These are phyloP conservation scores for Saccharomycopsis hybrid DNA, from an alignment of 1,139 yeast species.

Conservation along the genomic window DNA sequence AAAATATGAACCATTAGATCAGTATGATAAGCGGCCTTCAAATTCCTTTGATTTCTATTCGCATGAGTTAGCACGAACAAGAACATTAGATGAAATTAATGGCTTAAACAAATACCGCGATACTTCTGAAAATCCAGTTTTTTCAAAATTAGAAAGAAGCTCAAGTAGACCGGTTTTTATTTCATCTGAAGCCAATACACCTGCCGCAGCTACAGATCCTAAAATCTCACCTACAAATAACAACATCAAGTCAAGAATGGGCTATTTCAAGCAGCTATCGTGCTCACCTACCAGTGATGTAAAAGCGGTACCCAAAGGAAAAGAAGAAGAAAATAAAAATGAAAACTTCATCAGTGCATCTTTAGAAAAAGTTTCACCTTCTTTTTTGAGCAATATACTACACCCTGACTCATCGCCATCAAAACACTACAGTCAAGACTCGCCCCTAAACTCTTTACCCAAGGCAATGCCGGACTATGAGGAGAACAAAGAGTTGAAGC, in stretches of 20 bases:
- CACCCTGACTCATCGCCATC: background rate
- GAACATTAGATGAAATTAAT: conserved; percentile 1
- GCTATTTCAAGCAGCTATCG: background rate
- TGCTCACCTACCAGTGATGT: conserved; percentile 3
- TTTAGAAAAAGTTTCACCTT: conserved; percentile 4
- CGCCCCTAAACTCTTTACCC: too few species aligned
- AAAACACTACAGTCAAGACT: background rate
- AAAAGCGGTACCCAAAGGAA: background rate
- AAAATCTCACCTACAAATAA: background rate
- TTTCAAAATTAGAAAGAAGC: too few species aligned
- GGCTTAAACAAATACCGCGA: background rate
- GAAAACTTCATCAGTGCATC: background rate
- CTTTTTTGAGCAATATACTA: background rate
- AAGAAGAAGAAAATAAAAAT: background rate
- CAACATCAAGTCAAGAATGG: background rate
- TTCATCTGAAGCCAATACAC: background rate
- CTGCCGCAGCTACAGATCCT: background rate
- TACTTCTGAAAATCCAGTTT: background rate
- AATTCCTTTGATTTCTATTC: background rate
- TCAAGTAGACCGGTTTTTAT: background rate
- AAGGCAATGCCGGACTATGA: background rate
- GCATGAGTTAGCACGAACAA: background rate
- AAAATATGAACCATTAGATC: background rate
- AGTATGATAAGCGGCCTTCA: background rate
- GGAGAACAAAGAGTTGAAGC: too few species aligned